phyloP scores from a whole-genome alignment of 768 basidiomycete species.

The Calocybe cyanea region DNA sequence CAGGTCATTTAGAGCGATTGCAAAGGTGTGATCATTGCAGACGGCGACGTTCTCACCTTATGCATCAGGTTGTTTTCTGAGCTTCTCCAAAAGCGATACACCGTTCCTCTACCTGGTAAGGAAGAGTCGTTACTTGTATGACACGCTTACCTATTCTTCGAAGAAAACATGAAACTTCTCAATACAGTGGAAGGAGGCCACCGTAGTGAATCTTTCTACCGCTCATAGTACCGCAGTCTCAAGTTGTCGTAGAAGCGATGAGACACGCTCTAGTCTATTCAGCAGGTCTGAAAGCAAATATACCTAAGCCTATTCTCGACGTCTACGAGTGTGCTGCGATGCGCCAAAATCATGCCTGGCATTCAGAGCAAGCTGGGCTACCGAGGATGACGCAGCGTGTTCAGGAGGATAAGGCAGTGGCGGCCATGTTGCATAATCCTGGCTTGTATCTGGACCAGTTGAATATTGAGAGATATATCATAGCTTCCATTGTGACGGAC shows the following conservation, averaged over 20 bases:
- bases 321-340: constrained; percentile 53
- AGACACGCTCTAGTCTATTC: constrained; percentile 62
- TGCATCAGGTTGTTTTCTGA: constrained; percentile 59
- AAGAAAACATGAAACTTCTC: constrained; percentile 43
- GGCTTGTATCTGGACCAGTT: constrained; percentile 38
- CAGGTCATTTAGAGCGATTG: constrained; percentile 34
- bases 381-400: constrained; percentile 43
- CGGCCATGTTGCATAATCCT: constrained; percentile 40
- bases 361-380: constrained; percentile 48
- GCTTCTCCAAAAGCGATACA: constrained; percentile 51
- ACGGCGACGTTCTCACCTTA: constrained; percentile 48
- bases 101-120: constrained; percentile 45
- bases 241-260: constrained; percentile 50
- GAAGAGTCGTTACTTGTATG: constrained; percentile 48
- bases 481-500: constrained; percentile 52
- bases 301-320: constrained; percentile 51
- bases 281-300: constrained; percentile 38
- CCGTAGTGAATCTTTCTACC: constrained; percentile 49
- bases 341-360: constrained; percentile 56
- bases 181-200: constrained; percentile 35
- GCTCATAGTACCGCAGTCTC: constrained; percentile 53
- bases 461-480: constrained; percentile 46
- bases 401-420: constrained; percentile 43
- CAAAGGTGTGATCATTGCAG: constrained; percentile 58
- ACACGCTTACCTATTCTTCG: constrained; percentile 44